Evolutionary conservation across 2,329 filamentous ascomycete genomes (phyloP).

Genomic region (Colletotrichum australisinense): DNA sequence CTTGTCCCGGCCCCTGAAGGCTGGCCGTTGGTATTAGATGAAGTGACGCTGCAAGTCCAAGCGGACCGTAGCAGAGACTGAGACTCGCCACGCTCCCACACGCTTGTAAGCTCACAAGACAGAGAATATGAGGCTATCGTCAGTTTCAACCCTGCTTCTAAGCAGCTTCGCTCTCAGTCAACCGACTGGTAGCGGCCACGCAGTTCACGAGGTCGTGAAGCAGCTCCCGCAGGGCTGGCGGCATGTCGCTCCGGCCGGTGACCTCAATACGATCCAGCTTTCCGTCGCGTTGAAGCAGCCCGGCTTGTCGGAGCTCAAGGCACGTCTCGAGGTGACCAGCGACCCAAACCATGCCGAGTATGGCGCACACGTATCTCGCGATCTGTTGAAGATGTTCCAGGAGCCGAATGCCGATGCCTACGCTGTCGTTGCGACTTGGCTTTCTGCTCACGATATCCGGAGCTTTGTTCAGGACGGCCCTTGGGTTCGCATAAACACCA

Average conservation of each 20-base stretch:
- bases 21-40: conserved; percentile 6
- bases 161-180: not conserved
- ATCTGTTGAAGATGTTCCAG: conserved; percentile 51
- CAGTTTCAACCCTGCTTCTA: not conserved
- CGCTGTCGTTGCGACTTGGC: conserved; percentile 53
- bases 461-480: conserved; percentile 48
- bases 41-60: not conserved
- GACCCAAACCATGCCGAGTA: not conserved
- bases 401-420: conserved; percentile 47
- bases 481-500: conserved; percentile 56
- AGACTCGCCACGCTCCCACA: not conserved
- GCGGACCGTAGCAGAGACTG: not conserved
- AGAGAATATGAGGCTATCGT: conserved; percentile 6
- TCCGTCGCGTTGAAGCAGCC: conserved; percentile 35
- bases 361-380: conserved; percentile 46
- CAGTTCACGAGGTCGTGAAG: not conserved
- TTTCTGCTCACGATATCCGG: conserved; percentile 50
- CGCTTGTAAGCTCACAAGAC: not conserved
- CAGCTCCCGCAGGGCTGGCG: not conserved
- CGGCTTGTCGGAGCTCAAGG: conserved; percentile 23
- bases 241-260: not conserved
- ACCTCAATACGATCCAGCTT: not conserved
- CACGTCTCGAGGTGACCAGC: conserved; percentile 38
- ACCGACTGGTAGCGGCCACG: not conserved
- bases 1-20: conserved; percentile 1